Evolutionary conservation across 495 filamentous ascomycete genomes (phyloP), one percentile per base, ranked within the genome.

Genomic region (Evernia prunastri): DNA sequence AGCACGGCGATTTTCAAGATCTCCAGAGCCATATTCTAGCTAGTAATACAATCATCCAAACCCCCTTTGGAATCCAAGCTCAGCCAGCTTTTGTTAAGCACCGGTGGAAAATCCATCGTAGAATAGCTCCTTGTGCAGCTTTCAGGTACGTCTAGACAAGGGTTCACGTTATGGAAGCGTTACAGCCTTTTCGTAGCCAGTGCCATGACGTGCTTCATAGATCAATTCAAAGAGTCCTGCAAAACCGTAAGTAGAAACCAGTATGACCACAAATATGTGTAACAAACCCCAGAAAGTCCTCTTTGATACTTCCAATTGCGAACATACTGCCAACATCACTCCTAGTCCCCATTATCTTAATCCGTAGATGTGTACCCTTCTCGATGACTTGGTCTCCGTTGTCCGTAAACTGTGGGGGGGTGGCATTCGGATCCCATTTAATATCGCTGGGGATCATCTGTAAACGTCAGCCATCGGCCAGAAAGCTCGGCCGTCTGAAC

Each of bases 251-350:
- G 53, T 56, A 25, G 31, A 29, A 31, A 9, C 1, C 12, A 12
- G 17, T 27, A 56, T 39, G 58, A 25, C 7, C 7, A 58, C 18
- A 27, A 13, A 18, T 29, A 60, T n/a, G 49, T n/a, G 49, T 10
- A 17, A 68, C 78, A 66, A 66, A 84, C 81, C 81, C 81, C 67
- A 84, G 69, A 63, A 75, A 84, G 71, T 83, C 90, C 75, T 97
- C 94, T 78, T 96, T 96, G 72, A 98, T 96, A 42, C 89, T 97
- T 47, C 91, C 95, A 74, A 97, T 96, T 39, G 93, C 94, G 80
- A 88, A 96, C 83, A 98, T 94, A 68, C 88, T 87, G 33, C 87
- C 91, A 54, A 97, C 89, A 70, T 97, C 94, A 59, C 86, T 90
- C 73, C 96, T 84, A 18, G 92, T 87, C 68, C 95, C 95, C 58